Conservation (phyloP, 164 flowering plant genomes). For the Saururus chinensis region DNA sequence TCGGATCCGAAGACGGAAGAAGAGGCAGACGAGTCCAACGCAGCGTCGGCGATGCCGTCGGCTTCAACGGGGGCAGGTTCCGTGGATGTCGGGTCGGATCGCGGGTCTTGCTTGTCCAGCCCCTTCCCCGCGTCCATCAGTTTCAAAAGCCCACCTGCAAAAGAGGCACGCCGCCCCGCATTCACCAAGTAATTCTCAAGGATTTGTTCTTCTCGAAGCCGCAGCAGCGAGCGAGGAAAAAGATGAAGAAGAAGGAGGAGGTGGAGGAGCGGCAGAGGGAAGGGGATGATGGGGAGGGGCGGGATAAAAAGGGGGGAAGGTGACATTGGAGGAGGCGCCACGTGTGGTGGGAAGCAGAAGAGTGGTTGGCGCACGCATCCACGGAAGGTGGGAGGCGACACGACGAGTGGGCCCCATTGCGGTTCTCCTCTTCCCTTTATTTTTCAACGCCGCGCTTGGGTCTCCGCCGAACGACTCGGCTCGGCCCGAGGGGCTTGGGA, state of each 20-base stretch:
- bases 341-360: background rate
- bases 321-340: background rate
- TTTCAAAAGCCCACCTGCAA: no score
- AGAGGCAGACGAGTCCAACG: constrained; percentile 11
- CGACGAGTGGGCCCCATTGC: background rate
- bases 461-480: background rate
- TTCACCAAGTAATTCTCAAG: background rate
- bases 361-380: constrained; percentile 1
- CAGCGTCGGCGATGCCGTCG: constrained; percentile 6
- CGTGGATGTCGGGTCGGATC: no score
- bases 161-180: background rate
- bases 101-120: no score
- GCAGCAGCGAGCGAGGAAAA: background rate
- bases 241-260: no score
- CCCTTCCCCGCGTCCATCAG: background rate
- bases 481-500: no score
- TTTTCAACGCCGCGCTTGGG: background rate
- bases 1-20: constrained; percentile 18
- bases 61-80: background rate
- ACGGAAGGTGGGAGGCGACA: background rate
- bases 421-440: background rate
- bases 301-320: no score
- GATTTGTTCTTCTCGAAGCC: no score
- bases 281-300: no score
- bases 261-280: no score